Conservation (phyloP, 805 yeast species). For the Komagataella pastoris region DNA sequence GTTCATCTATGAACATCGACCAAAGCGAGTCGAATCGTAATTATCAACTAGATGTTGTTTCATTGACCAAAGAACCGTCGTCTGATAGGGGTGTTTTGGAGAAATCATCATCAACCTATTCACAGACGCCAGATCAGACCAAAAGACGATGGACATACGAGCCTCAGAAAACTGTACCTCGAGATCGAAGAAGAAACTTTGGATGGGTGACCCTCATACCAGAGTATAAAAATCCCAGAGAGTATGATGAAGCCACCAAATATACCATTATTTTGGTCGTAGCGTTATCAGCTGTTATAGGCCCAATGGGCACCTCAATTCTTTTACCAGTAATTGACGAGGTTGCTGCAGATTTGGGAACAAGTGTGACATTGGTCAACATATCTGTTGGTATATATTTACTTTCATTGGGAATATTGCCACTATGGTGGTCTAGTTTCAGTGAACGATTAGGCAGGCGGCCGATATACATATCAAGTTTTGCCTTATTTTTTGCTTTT, state of each 20-base stretch:
- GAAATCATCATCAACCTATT: neutral
- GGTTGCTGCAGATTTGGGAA: slow-evolving; percentile 38
- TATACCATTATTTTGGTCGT: slow-evolving; percentile 44
- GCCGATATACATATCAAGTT: slow-evolving; percentile 58
- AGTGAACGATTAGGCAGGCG: slow-evolving; percentile 70
- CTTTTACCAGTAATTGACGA: slow-evolving; percentile 65
- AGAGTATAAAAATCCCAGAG: slow-evolving; percentile 63
- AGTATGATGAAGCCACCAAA: slow-evolving; percentile 39
- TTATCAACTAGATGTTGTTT: neutral
- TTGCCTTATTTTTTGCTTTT: slow-evolving; percentile 47
- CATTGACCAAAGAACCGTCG: neutral
- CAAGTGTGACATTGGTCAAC: slow-evolving; percentile 50
- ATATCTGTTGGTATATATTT: slow-evolving; percentile 72
- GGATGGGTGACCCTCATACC: slow-evolving; percentile 39
- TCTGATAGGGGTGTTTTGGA: neutral
- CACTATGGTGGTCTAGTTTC: slow-evolving; percentile 81
- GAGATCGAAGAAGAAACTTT: slow-evolving; percentile 42
- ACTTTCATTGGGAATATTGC: slow-evolving; percentile 63
- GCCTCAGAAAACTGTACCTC: slow-evolving; percentile 18
- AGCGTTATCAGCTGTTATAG: slow-evolving; percentile 64
- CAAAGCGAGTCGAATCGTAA: neutral
- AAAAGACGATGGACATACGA: slow-evolving; percentile 10
- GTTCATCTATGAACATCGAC: neutral
- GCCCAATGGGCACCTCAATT: slow-evolving; percentile 85
- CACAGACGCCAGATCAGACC: neutral